Evolutionary conservation across 1,139 yeast genomes (phyloP).

Genomic region (Scheffersomyces stambukii): DNA sequence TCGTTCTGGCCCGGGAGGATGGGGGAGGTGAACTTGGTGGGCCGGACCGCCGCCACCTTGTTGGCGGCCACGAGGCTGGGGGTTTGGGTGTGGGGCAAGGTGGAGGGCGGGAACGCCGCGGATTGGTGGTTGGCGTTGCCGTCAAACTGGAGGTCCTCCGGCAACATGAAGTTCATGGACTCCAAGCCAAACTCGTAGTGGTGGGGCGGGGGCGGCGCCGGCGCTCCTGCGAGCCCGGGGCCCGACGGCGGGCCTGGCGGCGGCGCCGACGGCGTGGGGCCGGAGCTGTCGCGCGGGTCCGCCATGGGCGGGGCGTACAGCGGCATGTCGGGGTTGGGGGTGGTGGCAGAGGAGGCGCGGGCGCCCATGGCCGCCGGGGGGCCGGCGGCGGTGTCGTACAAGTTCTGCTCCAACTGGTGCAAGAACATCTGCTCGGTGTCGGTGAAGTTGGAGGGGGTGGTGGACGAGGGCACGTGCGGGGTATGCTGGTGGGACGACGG

Average conservation of each 20-base stretch:
- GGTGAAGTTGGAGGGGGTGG: constrained; percentile 11
- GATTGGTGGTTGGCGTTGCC: constrained; percentile 16
- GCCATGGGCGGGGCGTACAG: constrained; percentile 4
- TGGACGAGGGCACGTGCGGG: constrained; percentile 6
- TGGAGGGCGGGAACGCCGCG: constrained; percentile 34
- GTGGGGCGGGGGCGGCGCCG: constrained; percentile 9
- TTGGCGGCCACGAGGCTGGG: constrained; percentile 25
- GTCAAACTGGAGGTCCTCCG: constrained; percentile 23
- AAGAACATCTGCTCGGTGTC: constrained; percentile 23
- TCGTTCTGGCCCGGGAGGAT: constrained; percentile 44
- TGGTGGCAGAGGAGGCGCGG: constrained; percentile 7
- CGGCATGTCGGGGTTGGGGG: constrained; percentile 5
- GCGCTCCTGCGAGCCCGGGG: constrained; percentile 6
- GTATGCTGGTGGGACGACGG: constrained; percentile 7
- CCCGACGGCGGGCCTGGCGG: constrained; percentile 2
- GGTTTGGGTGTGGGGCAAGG: constrained; percentile 20
- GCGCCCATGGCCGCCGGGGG: constrained; percentile 8
- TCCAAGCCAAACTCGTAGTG: constrained; percentile 25
- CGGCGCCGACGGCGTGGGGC: constrained; percentile 5
- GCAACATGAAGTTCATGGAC: constrained; percentile 23
- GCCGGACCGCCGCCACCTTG: constrained; percentile 8
- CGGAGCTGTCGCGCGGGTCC: constrained; percentile 2
- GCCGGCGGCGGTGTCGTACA: constrained; percentile 16
- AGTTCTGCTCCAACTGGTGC: constrained; percentile 22
- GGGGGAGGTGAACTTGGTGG: constrained; percentile 27